Base-by-base conservation (phyloP, 2,329 filamentous ascomycete genomes). In the Epicoccum sorghinum region DNA sequence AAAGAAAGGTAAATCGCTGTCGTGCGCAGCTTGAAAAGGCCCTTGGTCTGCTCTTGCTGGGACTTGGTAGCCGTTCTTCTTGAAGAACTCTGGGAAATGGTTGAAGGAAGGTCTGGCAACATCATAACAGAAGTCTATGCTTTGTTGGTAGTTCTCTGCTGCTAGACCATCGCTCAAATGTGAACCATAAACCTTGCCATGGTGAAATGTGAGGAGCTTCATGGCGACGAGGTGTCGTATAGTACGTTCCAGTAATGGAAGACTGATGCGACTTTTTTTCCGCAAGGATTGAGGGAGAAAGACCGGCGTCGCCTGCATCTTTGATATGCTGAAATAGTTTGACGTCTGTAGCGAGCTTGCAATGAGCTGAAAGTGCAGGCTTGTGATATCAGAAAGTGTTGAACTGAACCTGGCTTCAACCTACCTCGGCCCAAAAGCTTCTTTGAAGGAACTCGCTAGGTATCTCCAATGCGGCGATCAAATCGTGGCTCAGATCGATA, bases 391-490 rank as follows among this genome's bases (percentile, higher is more conserved):
- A 22, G 22, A 4, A 33, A 13, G 32, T 33, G 13, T n/a, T 33
- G 32, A 33, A 9, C 13, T 7, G 27, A 6, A 29, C 6, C 4
- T n/a, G 10, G 27, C 8, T 32, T 24, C 10, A 12, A 59, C 65
- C 55, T 41, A 77, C 75, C 65, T 77, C 72, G 13, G 75, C 75
- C 75, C 75, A 77, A 35, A 74, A 74, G 38, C 68, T 77, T 14
- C 69, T 64, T 55, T 70, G 68, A 24, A 74, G 59, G 12, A 67
- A 63, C 47, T 78, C 75, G 49, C 73, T 75, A 0, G 76, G 75
- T 10, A 76, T 69, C 45, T 77, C 74, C 10, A 77, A 55, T 4
- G 62, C 60, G 1, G 74, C 64, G 41, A 75, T 66, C 14, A 78
- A 59, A 6, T 70, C 66, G 14, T 71, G 65, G 18, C 74, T 67